Base-by-base conservation (phyloP, 352 stramenopile species). In the Phytophthora pseudosyringae region DNA sequence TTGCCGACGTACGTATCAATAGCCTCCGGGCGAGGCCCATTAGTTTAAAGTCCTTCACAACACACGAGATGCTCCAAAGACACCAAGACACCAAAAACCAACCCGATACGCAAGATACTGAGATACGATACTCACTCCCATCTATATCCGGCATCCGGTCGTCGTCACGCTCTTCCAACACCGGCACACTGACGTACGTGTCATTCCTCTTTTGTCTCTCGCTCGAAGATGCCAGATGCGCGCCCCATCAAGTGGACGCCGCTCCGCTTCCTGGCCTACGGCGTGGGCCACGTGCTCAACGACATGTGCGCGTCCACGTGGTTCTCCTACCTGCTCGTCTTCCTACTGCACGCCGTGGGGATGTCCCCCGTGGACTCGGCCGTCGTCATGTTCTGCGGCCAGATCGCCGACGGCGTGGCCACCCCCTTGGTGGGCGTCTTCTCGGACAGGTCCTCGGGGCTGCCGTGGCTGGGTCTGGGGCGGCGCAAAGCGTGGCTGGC, bases 271-370 rank as follows among this genome's bases (percentile, higher is more conserved):
- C 51, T 95, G 8, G 74, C 83, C 4, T 95, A 95, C 50, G 85
- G 82, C 59, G 86, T 95, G 4, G 88, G 88, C 56, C 85, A 95
- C 52, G 86, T 95, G 29, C 77, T 94, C 9, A 95, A 95, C 63
- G 88, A 95, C 67, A 93, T 95, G 86, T 95, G 88, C 64, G 88
- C 88, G 21, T 91, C 84, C 45, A 93, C 83, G 52, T 95, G 88
- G 88, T 95, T 95, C 74, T 92, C 81, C 15, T 95, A 95, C 63
- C 68, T 95, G 36, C 82, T 95, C 35, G 84, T 94, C 11, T 95
- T 94, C 65, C 70, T 94, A 41, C 75, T 80, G 4, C 65, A 88
- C 46, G 83, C 82, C 12, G 86, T 79, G 18, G 60, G 56, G 15
- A 68, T 95, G 47, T 92, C 81, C 7, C 84, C 83, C 4, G 80